Conservation (phyloP, 148 eudicot genomes). For the Camellia lanceoleosa region DNA sequence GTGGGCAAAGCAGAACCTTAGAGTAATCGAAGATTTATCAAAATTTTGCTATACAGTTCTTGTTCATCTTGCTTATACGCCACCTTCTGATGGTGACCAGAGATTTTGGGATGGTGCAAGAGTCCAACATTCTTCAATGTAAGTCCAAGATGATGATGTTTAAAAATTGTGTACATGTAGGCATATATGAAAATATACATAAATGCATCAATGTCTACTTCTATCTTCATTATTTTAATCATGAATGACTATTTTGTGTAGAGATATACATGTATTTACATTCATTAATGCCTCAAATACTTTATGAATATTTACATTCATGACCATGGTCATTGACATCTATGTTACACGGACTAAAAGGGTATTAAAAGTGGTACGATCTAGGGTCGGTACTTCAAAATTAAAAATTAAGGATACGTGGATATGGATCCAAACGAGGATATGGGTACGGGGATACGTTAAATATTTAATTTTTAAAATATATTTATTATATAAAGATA, state of each 20-base stretch:
- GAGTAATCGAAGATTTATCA: no score
- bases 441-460: no score
- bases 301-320: not conserved
- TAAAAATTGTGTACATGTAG: not conserved
- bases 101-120: constrained; percentile 62
- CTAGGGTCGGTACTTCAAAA: no score
- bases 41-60: constrained; percentile 41
- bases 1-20: no score
- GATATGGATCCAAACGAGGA: no score
- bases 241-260: not conserved
- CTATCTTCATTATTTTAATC: not conserved
- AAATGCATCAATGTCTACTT: not conserved
- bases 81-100: constrained; percentile 62
- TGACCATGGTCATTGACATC: no score
- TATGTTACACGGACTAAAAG: no score
- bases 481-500: no score
- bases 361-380: no score
- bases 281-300: not conserved
- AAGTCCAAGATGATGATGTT: constrained; percentile 17
- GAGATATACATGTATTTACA: no score
- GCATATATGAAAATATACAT: not conserved
- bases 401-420: no score
- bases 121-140: constrained; percentile 57
- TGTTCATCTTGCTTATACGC: constrained; percentile 65
- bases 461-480: no score